A percentile compares a stretch with the other conserved stretches of the same genome.
Conservation (phyloP, 2,329 filamentous ascomycete genomes). For the Myriosclerotinia duriaeana region DNA sequence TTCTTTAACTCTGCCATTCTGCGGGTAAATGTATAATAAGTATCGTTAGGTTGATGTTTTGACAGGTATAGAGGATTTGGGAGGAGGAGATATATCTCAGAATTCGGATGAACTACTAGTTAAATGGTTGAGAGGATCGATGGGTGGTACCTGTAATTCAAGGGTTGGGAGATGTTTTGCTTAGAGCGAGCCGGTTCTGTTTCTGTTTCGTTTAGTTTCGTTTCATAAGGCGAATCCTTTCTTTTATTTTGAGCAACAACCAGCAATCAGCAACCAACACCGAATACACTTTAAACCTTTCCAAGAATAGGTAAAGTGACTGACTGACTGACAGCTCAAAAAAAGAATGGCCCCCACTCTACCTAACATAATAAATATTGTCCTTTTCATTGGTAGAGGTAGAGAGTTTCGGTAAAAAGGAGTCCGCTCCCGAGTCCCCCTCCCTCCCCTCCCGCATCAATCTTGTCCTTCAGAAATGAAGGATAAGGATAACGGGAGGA, state of each 20-base stretch:
- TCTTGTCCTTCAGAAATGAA: too few relatives aligned
- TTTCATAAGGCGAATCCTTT: conserved; percentile 7
- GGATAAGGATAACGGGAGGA: too few relatives aligned
- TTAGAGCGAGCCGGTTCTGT: too few relatives aligned
- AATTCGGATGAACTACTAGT: conserved; percentile 2
- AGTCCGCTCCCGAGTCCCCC: too few relatives aligned
- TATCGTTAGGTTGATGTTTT: neutral
- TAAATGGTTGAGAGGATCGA: neutral
- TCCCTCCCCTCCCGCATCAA: neutral
- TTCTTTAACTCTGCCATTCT: conserved; percentile 17
- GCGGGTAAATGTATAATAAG: neutral
- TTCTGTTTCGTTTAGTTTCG: neutral
- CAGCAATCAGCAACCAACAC: too few relatives aligned
- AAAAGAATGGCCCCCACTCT: neutral
- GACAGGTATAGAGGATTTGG: neutral
- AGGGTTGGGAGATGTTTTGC: too few relatives aligned
- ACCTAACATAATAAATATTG: neutral
- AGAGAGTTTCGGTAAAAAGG: neutral
- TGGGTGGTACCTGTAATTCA: too few relatives aligned
- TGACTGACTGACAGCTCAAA: too few relatives aligned
- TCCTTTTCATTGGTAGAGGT: too few relatives aligned
- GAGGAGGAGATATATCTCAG: neutral
- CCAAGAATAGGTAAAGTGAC: too few relatives aligned
- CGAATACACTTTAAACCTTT: too few relatives aligned
- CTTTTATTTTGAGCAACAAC: too few relatives aligned